phyloP scores from a whole-genome alignment of 192 early-diverging fungal species.

The Coemansia sp. region DNA sequence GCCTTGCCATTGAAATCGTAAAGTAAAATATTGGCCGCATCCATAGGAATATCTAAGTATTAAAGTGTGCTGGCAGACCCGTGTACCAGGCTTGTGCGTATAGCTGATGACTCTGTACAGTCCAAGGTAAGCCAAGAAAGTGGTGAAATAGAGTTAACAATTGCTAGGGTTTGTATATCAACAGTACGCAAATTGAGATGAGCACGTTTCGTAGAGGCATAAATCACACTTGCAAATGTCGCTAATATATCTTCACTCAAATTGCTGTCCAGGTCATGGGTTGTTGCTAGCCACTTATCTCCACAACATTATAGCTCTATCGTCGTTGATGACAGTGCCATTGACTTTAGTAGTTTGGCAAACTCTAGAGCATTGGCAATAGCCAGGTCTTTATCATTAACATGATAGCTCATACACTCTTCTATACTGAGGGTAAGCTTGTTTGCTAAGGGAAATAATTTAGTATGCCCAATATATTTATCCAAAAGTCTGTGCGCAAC shows the following conservation, averaged over 20 bases:
- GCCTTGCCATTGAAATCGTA: background rate
- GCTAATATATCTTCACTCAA: background rate
- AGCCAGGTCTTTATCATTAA: background rate
- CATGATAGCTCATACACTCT: background rate
- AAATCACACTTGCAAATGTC: background rate
- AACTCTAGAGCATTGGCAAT: background rate
- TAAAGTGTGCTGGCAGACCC: background rate
- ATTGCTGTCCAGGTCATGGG: too few relatives aligned
- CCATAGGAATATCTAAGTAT: background rate
- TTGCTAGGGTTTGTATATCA: background rate
- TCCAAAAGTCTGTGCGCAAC: background rate
- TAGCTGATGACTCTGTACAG: background rate
- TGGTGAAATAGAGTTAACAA: background rate
- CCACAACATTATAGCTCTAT: too few relatives aligned
- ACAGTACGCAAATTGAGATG: background rate
- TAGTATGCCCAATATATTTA: background rate
- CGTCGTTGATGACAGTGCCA: background rate
- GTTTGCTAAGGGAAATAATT: background rate
- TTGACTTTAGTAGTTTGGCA: background rate
- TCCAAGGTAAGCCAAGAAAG: background rate
- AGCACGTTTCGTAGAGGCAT: background rate
- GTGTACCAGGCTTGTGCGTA: background rate
- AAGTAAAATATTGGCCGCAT: background rate
- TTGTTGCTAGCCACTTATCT: too few relatives aligned
- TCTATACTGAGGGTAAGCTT: background rate